Evolutionary conservation across 2,329 filamentous ascomycete genomes (phyloP), one percentile per base, ranked within the genome.

Genomic region (Monosporascus sp.): DNA sequence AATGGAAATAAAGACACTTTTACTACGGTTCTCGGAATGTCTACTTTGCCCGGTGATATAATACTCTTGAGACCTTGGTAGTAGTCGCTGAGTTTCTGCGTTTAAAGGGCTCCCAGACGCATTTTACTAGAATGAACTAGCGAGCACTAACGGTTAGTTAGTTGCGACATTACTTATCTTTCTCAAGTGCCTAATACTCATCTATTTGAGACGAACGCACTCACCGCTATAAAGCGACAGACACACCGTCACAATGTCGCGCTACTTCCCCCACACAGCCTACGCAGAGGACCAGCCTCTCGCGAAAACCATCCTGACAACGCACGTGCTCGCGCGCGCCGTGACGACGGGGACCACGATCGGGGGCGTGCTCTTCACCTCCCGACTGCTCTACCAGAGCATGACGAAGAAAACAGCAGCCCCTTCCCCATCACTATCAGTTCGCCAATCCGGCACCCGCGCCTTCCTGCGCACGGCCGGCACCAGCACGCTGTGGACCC

Each of bases 201-300:
- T 14, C 31, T 9, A 35, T 14, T 35, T 35, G 31, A 35, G 9
- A 35, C 8, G 11, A 35, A 35, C 31, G 31, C 7, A 43, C 40
- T 14, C 40, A 43, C 40, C 18, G 31, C 31, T 35, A 15, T 3
- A 49, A 26, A 7, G 3, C 38, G 7, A 41, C 41, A 17, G n/a
- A n/a, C 46, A 41, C 37, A 35, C 31, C 31, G 31, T 14, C n/a
- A n/a, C 49, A 49, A 83, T 85, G 80, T 81, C 79, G 4, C 77
- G 77, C 53, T 75, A 78, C 65, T 77, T 73, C 65, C 80, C 81
- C 6, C 81, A 82, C 62, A 53, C 81, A 5, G 57, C 73, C 49
- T 83, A 83, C 65, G 82, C 82, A 31, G 84, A 88, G 70, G 84
- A 87, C 65, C 85, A 88, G 59, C 77, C 78, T 35, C 70, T 77